These are phyloP conservation scores for Fusarium sp. DNA, from an alignment of 2,329 filamentous ascomycete genomes.

Conservation along the genomic window DNA sequence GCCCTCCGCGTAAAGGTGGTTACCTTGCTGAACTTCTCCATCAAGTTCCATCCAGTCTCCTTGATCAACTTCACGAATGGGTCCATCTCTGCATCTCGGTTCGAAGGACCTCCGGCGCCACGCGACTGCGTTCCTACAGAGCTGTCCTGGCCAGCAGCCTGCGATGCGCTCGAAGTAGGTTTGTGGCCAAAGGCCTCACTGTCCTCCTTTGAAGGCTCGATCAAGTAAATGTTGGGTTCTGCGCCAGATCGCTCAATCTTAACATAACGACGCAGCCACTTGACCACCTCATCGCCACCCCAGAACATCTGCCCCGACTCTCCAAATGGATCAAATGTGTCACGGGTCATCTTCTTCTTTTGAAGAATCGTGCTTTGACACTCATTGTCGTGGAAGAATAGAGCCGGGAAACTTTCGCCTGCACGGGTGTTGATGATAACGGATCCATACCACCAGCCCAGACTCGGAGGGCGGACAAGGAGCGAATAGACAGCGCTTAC, in stretches of 20 bases:
- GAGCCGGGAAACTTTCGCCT: constrained; percentile 92
- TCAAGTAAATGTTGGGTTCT: constrained; percentile 90
- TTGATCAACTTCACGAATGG: constrained; percentile 94
- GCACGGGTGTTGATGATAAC: constrained; percentile 91
- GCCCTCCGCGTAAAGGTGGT: constrained; percentile 95
- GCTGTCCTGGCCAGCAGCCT: constrained; percentile 52
- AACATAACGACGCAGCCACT: constrained; percentile 90
- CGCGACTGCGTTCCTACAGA: constrained; percentile 47
- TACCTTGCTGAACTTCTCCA: constrained; percentile 97
- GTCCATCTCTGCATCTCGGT: constrained; percentile 83
- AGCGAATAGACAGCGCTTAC: constrained; percentile 92
- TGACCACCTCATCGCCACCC: constrained; percentile 94
- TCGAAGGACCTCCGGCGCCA: constrained; percentile 55
- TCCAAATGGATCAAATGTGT: constrained; percentile 91
- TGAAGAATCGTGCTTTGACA: constrained; percentile 96
- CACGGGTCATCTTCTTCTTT: constrained; percentile 85
- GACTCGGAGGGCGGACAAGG: constrained; percentile 87
- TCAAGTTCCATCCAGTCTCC: constrained; percentile 93
- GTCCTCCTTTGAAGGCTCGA: constrained; percentile 90
- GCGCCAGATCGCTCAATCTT: constrained; percentile 84
- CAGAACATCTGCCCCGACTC: constrained; percentile 91
- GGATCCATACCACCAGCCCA: constrained; percentile 99
- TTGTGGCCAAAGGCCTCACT: constrained; percentile 81
- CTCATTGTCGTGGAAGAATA: constrained; percentile 98
- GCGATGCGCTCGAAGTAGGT: constrained; percentile 57